Base-by-base conservation (phyloP, 352 stramenopile genomes). In the Phytophthora rubi region DNA sequence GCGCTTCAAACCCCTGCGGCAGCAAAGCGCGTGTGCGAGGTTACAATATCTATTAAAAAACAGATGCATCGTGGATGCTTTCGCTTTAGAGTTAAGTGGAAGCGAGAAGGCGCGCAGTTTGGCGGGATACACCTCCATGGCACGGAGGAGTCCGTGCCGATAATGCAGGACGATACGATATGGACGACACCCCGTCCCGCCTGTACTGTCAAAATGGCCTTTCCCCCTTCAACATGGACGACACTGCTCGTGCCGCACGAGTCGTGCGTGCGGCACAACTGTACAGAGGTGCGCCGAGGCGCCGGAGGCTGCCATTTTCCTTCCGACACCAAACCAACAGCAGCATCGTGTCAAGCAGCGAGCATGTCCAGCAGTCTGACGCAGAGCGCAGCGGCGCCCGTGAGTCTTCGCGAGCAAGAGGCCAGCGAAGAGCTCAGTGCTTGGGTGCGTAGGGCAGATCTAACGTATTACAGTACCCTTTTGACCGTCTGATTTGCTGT, bases 381-480 rank as follows among this genome's bases (percentile, higher is more conserved):
- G 21, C 53, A 72, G 32, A 33, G 51, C 26, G 30, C 44, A 56
- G 47, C 44, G 44, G 15, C 63, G 2, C 23, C 44, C 10, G 35
- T 70, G 18, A 44, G 23, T 28, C 57, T 65, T 3, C 59, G 18
- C 23, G 52, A 68, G 28, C 70, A 72, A 59, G 73, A 84, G 21
- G 49, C 44, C 26, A 53, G 67, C 26, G 64, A 83, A 28, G 81
- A 89, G 73, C 75, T 85, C 32, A 71, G 51, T 32, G 78, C 81
- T 3, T 89, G 81, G 81, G 81, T 89, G 39, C 32, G 74, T 76
- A 68, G 49, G 59, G 21, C 12, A 23, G 33, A 8, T 23, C 37
- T 59, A 54, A 51, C 21, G 3, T 60, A 60, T 37, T 21, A 21
- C 12, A 57, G 28, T 79, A 65, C 48, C n/a, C 23, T 49, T 0